Conservation (phyloP, 139 green algal genomes). For the Chlamydomonas sp. region DNA sequence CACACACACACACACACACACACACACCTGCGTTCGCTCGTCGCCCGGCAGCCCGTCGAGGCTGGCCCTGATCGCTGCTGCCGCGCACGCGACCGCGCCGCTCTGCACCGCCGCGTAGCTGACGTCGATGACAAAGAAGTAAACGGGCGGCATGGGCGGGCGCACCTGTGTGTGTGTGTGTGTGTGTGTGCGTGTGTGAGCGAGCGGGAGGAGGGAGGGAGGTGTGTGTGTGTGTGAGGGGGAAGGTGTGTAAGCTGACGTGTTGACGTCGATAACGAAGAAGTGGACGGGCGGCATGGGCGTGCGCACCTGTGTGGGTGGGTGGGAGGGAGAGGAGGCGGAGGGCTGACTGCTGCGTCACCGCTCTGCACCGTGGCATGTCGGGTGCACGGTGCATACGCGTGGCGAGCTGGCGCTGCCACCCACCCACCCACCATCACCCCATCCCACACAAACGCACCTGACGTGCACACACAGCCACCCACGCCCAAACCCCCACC, state of each 20-base stretch:
- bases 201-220: neutral
- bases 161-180: no score
- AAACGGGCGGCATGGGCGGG: constrained; percentile 79
- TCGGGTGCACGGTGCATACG: no score
- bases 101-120: constrained; percentile 47
- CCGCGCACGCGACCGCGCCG: constrained; percentile 49
- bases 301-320: constrained; percentile 71
- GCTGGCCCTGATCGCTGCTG: constrained; percentile 46
- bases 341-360: no score
- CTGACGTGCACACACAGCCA: neutral
- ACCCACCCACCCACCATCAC: neutral
- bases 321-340: no score
- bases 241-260: neutral
- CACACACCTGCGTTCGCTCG: neutral
- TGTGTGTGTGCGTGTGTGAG: no score
- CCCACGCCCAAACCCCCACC: neutral
- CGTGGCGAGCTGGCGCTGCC: no score
- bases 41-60: constrained; percentile 4
- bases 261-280: constrained; percentile 81
- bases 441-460: neutral
- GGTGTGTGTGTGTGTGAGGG: neutral
- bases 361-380: no score
- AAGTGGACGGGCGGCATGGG: constrained; percentile 86
- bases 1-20: no score
- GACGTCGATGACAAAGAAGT: constrained; percentile 89